A percentile compares a stretch with the other conserved stretches of the same genome.
phyloP scores from a whole-genome alignment of 441 rosid species.

The Bruguiera hainesii region DNA sequence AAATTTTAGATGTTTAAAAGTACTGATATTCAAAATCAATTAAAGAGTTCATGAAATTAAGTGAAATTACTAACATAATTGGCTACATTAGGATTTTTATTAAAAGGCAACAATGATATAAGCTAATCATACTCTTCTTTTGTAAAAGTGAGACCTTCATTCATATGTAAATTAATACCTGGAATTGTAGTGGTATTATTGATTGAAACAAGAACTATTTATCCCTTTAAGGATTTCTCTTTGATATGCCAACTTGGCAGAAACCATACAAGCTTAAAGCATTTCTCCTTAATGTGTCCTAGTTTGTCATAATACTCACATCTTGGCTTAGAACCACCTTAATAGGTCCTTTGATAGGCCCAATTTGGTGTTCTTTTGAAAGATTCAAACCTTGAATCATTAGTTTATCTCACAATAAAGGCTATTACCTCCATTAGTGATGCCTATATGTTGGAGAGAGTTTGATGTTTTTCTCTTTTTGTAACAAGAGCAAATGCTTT shows the following conservation, averaged over 20 bases:
- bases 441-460: background rate
- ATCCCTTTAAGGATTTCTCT: background rate
- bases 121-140: background rate
- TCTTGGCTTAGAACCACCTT: background rate
- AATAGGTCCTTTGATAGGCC: background rate
- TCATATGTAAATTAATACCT: background rate
- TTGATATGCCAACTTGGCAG: background rate
- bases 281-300: background rate
- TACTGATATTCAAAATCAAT: background rate
- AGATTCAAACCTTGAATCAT: background rate
- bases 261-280: background rate
- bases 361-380: background rate
- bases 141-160: background rate
- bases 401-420: background rate
- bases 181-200: background rate
- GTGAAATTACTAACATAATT: background rate
- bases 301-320: background rate
- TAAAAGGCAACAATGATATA: background rate
- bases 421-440: background rate
- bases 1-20: background rate
- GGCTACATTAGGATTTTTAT: background rate
- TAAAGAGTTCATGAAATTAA: background rate
- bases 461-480: background rate
- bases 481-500: background rate
- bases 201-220: background rate